Evolutionary conservation across 805 yeast species (phyloP).

Genomic region (Suhomyces canberraensis): DNA sequence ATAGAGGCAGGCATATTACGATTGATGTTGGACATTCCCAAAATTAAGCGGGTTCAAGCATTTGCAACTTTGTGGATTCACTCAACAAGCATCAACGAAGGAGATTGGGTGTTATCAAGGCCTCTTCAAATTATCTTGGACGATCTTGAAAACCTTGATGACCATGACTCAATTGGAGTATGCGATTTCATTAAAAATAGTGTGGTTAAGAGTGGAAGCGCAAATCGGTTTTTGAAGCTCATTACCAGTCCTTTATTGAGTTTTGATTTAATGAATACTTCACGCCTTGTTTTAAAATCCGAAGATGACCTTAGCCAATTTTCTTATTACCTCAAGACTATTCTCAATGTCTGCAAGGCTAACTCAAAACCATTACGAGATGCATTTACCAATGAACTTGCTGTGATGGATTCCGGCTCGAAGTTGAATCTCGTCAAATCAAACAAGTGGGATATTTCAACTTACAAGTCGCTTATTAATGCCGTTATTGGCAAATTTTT

Average conservation of each 20-base stretch:
- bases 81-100: conserved; percentile 48
- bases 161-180: conserved; percentile 41
- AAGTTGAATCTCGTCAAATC: conserved; percentile 40
- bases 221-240: conserved; percentile 60
- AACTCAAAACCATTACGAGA: conserved; percentile 43
- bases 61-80: conserved; percentile 75
- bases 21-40: conserved; percentile 42
- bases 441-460: conserved; percentile 51
- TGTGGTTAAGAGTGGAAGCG: conserved; percentile 46
- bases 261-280: conserved; percentile 31
- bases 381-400: conserved; percentile 54
- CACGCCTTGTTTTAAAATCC: conserved; percentile 23
- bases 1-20: conserved; percentile 73
- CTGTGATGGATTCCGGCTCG: conserved; percentile 47
- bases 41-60: conserved; percentile 44
- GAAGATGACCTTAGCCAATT: conserved; percentile 63
- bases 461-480: conserved; percentile 57
- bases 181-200: conserved; percentile 48
- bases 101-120: conserved; percentile 48
- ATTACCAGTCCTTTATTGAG: conserved; percentile 52
- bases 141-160: conserved; percentile 45
- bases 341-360: conserved; percentile 50
- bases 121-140: conserved; percentile 72
- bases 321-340: conserved; percentile 55
- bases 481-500: conserved; percentile 47